phyloP scores from a whole-genome alignment of 805 yeast species.

The Candida maesae region DNA sequence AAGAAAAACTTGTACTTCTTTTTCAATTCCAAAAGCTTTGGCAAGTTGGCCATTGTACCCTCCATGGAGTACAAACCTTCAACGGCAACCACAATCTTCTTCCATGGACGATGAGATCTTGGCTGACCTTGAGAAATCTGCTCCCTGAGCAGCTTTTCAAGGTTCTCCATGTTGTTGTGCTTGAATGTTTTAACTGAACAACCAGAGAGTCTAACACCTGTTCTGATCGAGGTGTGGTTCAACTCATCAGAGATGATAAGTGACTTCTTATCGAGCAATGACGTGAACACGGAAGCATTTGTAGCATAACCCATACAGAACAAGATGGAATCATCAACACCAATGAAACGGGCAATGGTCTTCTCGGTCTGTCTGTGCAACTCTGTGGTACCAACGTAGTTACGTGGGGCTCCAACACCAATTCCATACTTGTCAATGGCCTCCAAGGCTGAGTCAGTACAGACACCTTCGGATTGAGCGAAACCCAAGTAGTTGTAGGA shows the following conservation, averaged over 20 bases:
- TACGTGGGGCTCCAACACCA: slow-evolving; percentile 74
- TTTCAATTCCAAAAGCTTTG: slow-evolving; percentile 67
- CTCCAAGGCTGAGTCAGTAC: slow-evolving; percentile 75
- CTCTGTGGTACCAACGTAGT: slow-evolving; percentile 69
- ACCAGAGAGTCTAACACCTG: slow-evolving; percentile 90
- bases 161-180: slow-evolving; percentile 85
- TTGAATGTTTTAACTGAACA: slow-evolving; percentile 89
- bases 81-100: slow-evolving; percentile 77
- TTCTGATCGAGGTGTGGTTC: slow-evolving; percentile 93
- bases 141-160: slow-evolving; percentile 65
- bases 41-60: slow-evolving; percentile 78
- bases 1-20: slow-evolving; percentile 84
- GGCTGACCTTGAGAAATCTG: slow-evolving; percentile 61
- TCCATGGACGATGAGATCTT: slow-evolving; percentile 95
- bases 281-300: slow-evolving; percentile 80
- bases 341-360: slow-evolving; percentile 79
- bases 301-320: slow-evolving; percentile 97
- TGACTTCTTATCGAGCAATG: slow-evolving; percentile 82
- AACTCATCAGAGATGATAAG: slow-evolving; percentile 90
- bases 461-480: slow-evolving; percentile 90
- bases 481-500: slow-evolving; percentile 95
- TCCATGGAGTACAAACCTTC: slow-evolving; percentile 83
- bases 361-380: slow-evolving; percentile 72
- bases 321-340: slow-evolving; percentile 82
- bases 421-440: slow-evolving; percentile 69